Percentiles rank a stretch among this genome's conserved stretches.
Evolutionary conservation across 805 yeast species (phyloP).

Genomic region (Myxozyma sirexii): DNA sequence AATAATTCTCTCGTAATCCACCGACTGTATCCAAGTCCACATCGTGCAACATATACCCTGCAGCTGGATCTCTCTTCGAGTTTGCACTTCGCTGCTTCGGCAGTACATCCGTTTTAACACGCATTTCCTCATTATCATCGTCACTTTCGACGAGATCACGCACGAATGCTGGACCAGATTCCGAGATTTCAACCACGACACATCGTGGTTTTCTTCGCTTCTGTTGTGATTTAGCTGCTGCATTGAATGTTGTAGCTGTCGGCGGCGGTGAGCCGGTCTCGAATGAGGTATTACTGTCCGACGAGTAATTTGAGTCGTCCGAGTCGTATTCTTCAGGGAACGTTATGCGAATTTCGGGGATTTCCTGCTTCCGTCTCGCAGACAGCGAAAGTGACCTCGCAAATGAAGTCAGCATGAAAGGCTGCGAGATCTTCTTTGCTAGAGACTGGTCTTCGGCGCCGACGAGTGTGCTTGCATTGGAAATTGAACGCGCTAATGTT

Average conservation of each 20-base stretch:
- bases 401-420: background rate
- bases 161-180: conserved; percentile 32
- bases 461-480: conserved; percentile 7
- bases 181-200: conserved; percentile 29
- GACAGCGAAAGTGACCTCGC: conserved; percentile 9
- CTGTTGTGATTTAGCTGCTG: background rate
- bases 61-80: background rate
- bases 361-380: background rate
- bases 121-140: background rate
- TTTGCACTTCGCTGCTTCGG: background rate
- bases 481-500: background rate
- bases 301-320: background rate
- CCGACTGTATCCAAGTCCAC: conserved; percentile 11
- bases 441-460: background rate
- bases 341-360: conserved; percentile 31
- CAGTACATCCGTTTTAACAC: background rate
- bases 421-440: background rate
- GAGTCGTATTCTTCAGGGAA: conserved; percentile 27
- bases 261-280: background rate
- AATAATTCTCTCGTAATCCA: background rate
- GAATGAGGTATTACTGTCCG: conserved; percentile 3
- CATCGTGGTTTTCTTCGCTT: conserved; percentile 17
- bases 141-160: conserved; percentile 23
- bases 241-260: background rate
- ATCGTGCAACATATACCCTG: background rate